Percentiles rank a stretch among this genome's conserved stretches.
These are phyloP conservation scores for Elaphomyces granulatus DNA, from an alignment of 495 filamentous ascomycete genomes.

Conservation along the genomic window DNA sequence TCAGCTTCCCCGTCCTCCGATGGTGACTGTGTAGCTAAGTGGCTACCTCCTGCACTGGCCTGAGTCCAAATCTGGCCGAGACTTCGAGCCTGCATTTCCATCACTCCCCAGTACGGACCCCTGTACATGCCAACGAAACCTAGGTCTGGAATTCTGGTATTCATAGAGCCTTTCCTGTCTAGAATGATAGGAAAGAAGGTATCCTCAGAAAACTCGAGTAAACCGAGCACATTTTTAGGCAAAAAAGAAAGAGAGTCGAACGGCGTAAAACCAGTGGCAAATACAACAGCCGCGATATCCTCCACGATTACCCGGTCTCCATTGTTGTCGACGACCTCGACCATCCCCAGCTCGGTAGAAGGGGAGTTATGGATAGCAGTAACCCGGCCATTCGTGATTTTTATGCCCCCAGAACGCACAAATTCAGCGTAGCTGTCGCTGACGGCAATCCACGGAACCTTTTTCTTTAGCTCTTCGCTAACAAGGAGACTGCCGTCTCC, in stretches of 20 bases:
- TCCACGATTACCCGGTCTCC: slow-evolving; percentile 21
- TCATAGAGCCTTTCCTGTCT: slow-evolving; percentile 48
- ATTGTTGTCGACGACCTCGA: slow-evolving; percentile 20
- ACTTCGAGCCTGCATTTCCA: slow-evolving; percentile 74
- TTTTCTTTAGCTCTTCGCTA: slow-evolving; percentile 15
- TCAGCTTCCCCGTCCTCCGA: slow-evolving; percentile 9
- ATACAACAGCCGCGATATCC: slow-evolving; percentile 49
- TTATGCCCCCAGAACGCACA: slow-evolving; percentile 50
- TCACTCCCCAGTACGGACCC: slow-evolving; percentile 72
- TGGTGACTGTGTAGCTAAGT: neutral
- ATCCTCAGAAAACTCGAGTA: slow-evolving; percentile 41
- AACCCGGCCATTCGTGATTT: slow-evolving; percentile 21
- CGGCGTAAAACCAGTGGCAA: slow-evolving; percentile 66
- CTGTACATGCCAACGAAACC: slow-evolving; percentile 81
- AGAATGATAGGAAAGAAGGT: slow-evolving; percentile 53
- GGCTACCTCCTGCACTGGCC: neutral
- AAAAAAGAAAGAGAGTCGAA: slow-evolving; percentile 46
- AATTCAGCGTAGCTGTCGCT: slow-evolving; percentile 59
- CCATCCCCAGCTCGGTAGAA: slow-evolving; percentile 13
- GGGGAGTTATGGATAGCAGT: slow-evolving; percentile 12
- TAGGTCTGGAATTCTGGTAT: slow-evolving; percentile 43
- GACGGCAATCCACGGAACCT: slow-evolving; percentile 51
- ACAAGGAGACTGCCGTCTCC: slow-evolving; percentile 9
- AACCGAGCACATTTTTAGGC: slow-evolving; percentile 35
- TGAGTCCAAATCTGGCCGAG: slow-evolving; percentile 32